Evolutionary conservation across 83 land plant species (phyloP).

Genomic region (Isoetes engelmannii): DNA sequence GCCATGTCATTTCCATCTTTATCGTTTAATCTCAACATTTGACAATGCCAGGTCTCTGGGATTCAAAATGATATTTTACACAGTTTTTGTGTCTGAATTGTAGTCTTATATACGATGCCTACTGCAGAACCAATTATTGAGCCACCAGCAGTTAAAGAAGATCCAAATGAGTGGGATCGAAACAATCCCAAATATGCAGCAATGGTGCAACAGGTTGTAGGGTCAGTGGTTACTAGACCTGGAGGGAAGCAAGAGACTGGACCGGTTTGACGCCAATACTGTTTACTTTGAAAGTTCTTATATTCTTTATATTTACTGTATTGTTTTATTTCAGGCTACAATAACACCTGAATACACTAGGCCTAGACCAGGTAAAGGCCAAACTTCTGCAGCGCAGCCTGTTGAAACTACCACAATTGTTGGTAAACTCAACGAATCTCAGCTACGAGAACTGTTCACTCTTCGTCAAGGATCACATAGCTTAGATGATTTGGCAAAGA

Average conservation of each 20-base stretch:
- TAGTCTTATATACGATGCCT: too few relatives aligned
- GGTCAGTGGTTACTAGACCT: constrained; percentile 57
- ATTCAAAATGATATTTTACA: too few relatives aligned
- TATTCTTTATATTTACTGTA: neutral
- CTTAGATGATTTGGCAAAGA: too few relatives aligned
- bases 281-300: neutral
- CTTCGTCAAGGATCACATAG: constrained; percentile 52
- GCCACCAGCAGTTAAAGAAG: constrained; percentile 1
- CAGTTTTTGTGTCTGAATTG: too few relatives aligned
- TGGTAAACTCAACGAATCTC: constrained; percentile 50
- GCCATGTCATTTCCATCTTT: too few relatives aligned
- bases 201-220: constrained; percentile 71
- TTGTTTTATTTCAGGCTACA: constrained; percentile 37
- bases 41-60: too few relatives aligned
- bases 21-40: too few relatives aligned
- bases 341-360: constrained; percentile 42
- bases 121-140: constrained; percentile 5
- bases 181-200: constrained; percentile 63
- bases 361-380: constrained; percentile 62
- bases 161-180: constrained; percentile 38
- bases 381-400: constrained; percentile 36
- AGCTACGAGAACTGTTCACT: constrained; percentile 51
- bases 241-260: constrained; percentile 74
- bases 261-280: constrained; percentile 40
- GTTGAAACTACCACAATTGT: constrained; percentile 38